A percentile compares a stretch with the other conserved stretches of the same genome.
phyloP scores from a whole-genome alignment of 192 early-diverging fungal species.

The Irineochytrium annulatum region DNA sequence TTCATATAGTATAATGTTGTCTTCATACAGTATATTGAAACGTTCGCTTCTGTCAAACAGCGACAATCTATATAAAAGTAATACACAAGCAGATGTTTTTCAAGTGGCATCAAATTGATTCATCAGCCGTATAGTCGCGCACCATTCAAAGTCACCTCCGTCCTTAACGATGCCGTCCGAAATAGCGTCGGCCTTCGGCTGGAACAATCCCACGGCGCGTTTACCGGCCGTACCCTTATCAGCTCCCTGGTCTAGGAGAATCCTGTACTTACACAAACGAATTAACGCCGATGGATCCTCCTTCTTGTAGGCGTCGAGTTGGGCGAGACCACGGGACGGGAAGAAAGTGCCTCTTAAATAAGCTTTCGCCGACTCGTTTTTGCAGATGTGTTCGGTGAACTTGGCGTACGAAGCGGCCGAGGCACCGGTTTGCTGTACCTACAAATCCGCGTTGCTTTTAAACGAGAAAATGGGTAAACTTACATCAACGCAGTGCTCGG shows the following conservation, averaged over 20 bases:
- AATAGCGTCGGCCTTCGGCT: conserved; percentile 1
- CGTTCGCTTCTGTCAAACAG: background rate
- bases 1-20: no score
- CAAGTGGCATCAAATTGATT: no score
- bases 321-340: conserved; percentile 4
- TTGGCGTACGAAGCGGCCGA: background rate
- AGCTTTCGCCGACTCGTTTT: conserved; percentile 6
- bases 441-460: background rate
- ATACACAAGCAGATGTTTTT: no score
- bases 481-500: background rate
- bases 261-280: conserved; percentile 16
- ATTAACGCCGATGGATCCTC: background rate
- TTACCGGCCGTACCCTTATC: background rate
- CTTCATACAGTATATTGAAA: no score
- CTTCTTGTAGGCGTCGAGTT: conserved; percentile 17
- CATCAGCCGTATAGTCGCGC: no score
- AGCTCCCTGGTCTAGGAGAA: conserved; percentile 2
- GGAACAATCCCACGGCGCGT: conserved; percentile 12
- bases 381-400: background rate
- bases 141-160: no score
- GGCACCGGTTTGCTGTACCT: background rate
- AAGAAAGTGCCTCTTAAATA: conserved; percentile 8
- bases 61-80: conserved; percentile 6
- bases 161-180: background rate
- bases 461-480: background rate